A percentile compares a stretch with the other conserved stretches of the same genome.
These are phyloP conservation scores for Geranomyces michiganensis DNA, from an alignment of 192 early-diverging fungal genomes.

Conservation along the genomic window DNA sequence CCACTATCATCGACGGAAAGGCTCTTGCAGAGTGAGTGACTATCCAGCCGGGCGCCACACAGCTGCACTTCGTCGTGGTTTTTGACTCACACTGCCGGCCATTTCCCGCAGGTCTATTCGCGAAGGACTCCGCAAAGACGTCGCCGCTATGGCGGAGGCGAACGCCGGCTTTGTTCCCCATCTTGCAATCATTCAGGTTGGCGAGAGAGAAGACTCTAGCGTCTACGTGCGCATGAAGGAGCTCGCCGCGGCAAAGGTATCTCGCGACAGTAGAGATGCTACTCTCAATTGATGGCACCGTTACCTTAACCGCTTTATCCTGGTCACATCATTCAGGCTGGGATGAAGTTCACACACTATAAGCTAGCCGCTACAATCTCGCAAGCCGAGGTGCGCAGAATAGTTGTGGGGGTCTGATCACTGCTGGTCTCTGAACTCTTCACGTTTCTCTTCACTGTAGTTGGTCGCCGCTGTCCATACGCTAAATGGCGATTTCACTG, in stretches of 20 bases:
- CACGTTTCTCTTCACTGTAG: slow-evolving; percentile 38
- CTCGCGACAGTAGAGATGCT: background rate
- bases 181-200: slow-evolving; percentile 90
- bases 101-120: slow-evolving; percentile 66
- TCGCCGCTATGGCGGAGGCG: slow-evolving; percentile 61
- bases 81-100: background rate
- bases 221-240: slow-evolving; percentile 93
- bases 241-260: slow-evolving; percentile 82
- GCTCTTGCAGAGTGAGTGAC: slow-evolving; percentile 69
- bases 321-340: slow-evolving; percentile 52
- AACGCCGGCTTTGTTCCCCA: slow-evolving; percentile 79
- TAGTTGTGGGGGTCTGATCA: background rate
- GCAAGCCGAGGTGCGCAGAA: slow-evolving; percentile 59
- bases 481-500: slow-evolving; percentile 75
- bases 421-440: background rate
- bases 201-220: slow-evolving; percentile 89
- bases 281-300: background rate
- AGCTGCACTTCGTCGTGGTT: too few relatives aligned
- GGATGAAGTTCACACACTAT: slow-evolving; percentile 74
- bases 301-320: background rate
- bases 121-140: slow-evolving; percentile 66
- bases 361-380: slow-evolving; percentile 68
- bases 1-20: slow-evolving; percentile 79
- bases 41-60: background rate
- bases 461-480: slow-evolving; percentile 67